Base-by-base conservation (phyloP, 768 basidiomycete genomes). In the Mycena filopes region DNA sequence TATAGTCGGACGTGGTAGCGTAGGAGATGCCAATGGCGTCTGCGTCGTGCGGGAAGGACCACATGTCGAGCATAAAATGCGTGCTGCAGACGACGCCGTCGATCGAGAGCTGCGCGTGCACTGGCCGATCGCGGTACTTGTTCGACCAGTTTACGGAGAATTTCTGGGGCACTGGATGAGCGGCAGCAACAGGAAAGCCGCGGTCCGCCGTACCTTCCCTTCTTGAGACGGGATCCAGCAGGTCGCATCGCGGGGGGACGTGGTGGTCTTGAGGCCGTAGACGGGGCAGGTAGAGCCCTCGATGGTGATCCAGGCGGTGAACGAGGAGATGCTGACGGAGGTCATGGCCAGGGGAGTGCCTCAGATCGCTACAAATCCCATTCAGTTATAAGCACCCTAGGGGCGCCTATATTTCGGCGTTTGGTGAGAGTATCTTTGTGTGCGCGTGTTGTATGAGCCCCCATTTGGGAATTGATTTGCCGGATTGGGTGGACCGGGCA, bases 1-100 rank as follows among this genome's bases (percentile, higher is more conserved):
- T 77, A 50, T 69, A 74, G 38, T 75, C 73, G 11, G 77, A 76
- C 8, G 74, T 76, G 33, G 76, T 71, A 13, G 74, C 71, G 41
- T 73, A 75, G 15, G 76, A 76, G 36, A 68, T 55, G 25, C 65
- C 67, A 16, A 69, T 66, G 10, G 63, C 48, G 56, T 45, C 40
- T 2, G 68, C 29, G 43, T 71, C 70, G 21, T 25, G n/a, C 0
- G 67, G 67, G 61, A 61, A n/a, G 33, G 48, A 56, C 1, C 25
- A 53, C 16, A 40, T 23, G 42, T 72, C 71, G 49, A 71, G 68
- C 71, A 74, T 72, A 41, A 71, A 66, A 47, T 72, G 69, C 1
- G 64, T 71, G 63, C 69, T 69, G 62, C 73, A 74, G 38, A 67
- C 56, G n/a, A 70, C 62, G 26, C 73, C 73, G 63, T 74, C 72